These are phyloP conservation scores for Salmacisia buchloeana DNA, from an alignment of 1,284 basidiomycete species.

Conservation along the genomic window DNA sequence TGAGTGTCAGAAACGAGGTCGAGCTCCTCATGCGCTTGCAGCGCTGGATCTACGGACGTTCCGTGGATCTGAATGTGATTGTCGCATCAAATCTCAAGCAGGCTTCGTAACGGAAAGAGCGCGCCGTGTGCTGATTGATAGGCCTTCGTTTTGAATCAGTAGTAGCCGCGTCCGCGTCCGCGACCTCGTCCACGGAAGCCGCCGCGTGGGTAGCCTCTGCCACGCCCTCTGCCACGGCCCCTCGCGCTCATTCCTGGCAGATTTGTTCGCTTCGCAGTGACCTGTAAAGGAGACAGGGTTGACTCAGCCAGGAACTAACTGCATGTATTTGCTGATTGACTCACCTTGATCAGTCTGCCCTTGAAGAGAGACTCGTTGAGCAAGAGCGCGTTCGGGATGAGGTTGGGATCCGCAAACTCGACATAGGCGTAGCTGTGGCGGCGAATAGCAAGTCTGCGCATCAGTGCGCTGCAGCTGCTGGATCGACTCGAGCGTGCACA, in stretches of 20 bases:
- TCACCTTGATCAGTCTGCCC: slow-evolving; percentile 82
- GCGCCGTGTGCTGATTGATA: background rate
- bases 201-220: slow-evolving; percentile 15
- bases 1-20: too few relatives aligned
- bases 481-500: slow-evolving; percentile 47
- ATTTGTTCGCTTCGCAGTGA: slow-evolving; percentile 49
- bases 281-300: slow-evolving; percentile 10
- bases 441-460: background rate
- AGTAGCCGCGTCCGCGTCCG: background rate
- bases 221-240: slow-evolving; percentile 41
- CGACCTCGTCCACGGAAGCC: slow-evolving; percentile 16
- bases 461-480: too few relatives aligned
- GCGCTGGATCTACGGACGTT: too few relatives aligned
- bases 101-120: too few relatives aligned
- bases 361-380: slow-evolving; percentile 93
- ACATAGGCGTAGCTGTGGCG: slow-evolving; percentile 84
- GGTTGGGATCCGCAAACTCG: slow-evolving; percentile 91
- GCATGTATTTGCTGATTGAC: slow-evolving; percentile 19
- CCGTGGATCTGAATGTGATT: too few relatives aligned
- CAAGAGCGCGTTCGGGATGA: slow-evolving; percentile 85
- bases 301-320: too few relatives aligned
- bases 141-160: background rate
- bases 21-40: too few relatives aligned
- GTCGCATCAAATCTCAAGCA: too few relatives aligned
- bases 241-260: slow-evolving; percentile 40